Evolutionary conservation across 2,329 filamentous ascomycete genomes (phyloP).

Genomic region (Macrophomina phaseolina): DNA sequence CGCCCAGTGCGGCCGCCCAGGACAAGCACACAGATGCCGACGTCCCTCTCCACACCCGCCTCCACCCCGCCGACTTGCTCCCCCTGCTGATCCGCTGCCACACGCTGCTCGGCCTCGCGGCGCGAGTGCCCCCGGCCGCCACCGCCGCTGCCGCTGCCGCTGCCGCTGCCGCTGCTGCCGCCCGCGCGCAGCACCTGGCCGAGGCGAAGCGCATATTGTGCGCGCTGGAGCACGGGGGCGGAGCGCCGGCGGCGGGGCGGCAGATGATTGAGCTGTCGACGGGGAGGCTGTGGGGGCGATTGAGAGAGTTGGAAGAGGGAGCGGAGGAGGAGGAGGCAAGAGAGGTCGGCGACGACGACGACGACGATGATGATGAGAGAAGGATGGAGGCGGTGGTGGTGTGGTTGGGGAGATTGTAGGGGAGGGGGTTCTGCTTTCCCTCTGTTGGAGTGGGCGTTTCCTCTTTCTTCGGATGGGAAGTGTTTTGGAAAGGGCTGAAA

Average conservation of each 20-base stretch:
- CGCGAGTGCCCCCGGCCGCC: neutral
- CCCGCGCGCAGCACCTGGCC: neutral
- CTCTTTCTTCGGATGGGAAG: neutral
- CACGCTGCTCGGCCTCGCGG: constrained; percentile 4
- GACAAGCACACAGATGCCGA: too few species aligned
- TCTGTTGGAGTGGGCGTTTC: too few species aligned
- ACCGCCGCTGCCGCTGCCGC: too few species aligned
- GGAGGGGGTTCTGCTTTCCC: neutral
- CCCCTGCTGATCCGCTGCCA: constrained; percentile 1
- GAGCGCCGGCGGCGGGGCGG: neutral
- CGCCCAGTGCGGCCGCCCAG: neutral
- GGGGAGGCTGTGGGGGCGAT: neutral
- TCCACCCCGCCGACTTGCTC: neutral
- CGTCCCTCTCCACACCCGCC: neutral
- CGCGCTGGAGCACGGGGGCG: neutral
- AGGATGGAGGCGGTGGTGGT: neutral
- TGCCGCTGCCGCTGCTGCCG: too few species aligned
- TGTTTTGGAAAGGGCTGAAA: too few species aligned
- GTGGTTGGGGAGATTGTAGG: neutral
- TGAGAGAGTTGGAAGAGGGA: neutral
- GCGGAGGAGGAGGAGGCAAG: neutral
- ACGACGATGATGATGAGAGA: neutral
- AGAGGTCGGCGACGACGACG: neutral
- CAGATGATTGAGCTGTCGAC: constrained; percentile 2
- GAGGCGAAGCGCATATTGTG: neutral